Evolutionary conservation across 1,284 basidiomycete species (phyloP), one percentile per base, ranked within the genome.

Genomic region (Athelia psychrophila): DNA sequence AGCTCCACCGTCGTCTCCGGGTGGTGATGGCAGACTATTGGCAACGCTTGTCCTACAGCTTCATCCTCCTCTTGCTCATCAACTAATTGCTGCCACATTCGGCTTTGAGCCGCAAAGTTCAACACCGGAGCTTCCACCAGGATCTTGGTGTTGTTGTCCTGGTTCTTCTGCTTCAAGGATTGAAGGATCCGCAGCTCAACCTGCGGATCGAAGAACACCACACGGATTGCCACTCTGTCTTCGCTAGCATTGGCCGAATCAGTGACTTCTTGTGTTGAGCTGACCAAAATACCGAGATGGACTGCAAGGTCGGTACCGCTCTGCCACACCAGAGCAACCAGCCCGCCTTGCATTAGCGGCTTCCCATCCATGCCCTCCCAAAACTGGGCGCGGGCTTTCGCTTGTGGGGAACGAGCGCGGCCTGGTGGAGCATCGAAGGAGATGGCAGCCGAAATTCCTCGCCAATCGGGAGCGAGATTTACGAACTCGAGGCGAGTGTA

Each of bases 21-120:
- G 59, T 91, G 88, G 2, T 73, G 77, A 44, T 76, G 67, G 57
- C 88, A 91, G 32, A 69, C 67, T 10, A 85, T 69, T 0, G 87
- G 86, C 24, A 91, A 70, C 0, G 66, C 79, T 4, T 63, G 53
- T 9, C 84, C 85, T 15, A 88, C 53, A 10, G 69, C 66, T 5
- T 74, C 77, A 23, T 70, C 59, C 1, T 61, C 57, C 20, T 77
- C 71, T n/a, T 90, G 64, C 57, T 85, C 76, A 13, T 81, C 71
- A 2, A 88, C 64, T 16, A 91, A 71, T 0, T 64, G 66, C 0
- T 62, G 59, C 90, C 90, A 91, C 74, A 86, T 87, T 6, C 59
- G 46, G 53, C 77, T 84, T 60, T 63, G 69, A 33, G 63, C 63
- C 2, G 74, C 66, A 20, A 84, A 60, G 8, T 59, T 65, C 12